phyloP scores from a whole-genome alignment of 768 basidiomycete species.

The Tulasnella sp. region DNA sequence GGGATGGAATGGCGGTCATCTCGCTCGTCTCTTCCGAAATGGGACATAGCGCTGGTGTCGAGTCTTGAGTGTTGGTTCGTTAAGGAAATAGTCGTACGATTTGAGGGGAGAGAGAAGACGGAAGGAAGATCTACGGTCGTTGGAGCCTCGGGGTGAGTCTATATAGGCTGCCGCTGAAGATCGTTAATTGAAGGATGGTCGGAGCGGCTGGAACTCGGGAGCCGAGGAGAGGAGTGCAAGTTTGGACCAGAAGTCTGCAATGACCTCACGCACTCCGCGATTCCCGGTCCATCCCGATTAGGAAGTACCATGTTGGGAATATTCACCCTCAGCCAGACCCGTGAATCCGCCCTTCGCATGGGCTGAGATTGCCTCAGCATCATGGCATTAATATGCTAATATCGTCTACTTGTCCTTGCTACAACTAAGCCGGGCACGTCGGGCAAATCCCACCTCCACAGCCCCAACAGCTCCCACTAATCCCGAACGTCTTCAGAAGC shows the following conservation, averaged over 20 bases:
- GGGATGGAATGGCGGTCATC: conserved; percentile 18
- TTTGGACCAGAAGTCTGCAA: neutral
- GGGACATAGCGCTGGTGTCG: conserved; percentile 10
- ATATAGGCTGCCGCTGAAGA: neutral
- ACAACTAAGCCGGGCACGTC: conserved; percentile 15
- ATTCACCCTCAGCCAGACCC: neutral
- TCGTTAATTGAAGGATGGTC: neutral
- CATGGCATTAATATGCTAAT: neutral
- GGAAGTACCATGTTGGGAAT: neutral
- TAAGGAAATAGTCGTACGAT: neutral
- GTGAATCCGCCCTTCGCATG: neutral
- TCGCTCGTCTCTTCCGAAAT: conserved; percentile 16
- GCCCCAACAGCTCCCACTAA: conserved; percentile 78
- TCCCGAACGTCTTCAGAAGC: conserved; percentile 60
- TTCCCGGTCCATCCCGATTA: neutral
- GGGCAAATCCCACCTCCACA: conserved; percentile 37
- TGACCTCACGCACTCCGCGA: neutral
- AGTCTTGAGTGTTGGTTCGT: neutral
- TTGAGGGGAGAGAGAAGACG: neutral
- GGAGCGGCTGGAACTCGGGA: neutral
- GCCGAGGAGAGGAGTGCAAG: neutral
- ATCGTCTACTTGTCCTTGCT: neutral
- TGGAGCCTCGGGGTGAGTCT: neutral
- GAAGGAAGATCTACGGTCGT: neutral
- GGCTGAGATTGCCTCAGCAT: no score